Conservation (phyloP, 2,329 filamentous ascomycete species). For the Hymenoscyphus salicellus region DNA sequence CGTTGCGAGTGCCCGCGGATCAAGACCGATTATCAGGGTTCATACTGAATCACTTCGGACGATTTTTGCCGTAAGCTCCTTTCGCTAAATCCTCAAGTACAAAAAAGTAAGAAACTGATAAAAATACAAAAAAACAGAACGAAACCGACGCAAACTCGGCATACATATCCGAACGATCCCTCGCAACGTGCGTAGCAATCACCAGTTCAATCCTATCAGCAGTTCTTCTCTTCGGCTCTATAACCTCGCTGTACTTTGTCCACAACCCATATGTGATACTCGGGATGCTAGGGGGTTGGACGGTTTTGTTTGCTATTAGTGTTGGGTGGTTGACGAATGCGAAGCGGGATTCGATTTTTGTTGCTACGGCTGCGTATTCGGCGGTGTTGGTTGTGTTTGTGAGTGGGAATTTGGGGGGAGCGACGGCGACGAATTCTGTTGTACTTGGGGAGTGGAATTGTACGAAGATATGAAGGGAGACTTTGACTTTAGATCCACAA, state of each 20-base stretch:
- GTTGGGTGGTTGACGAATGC: constrained; percentile 28
- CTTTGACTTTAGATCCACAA: no score
- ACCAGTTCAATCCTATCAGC: background rate
- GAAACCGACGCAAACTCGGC: background rate
- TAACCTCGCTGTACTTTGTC: background rate
- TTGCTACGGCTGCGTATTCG: constrained; percentile 23
- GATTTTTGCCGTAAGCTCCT: constrained; percentile 14
- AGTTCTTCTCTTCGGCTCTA: background rate
- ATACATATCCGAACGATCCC: background rate
- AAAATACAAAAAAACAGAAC: background rate
- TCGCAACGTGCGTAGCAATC: background rate
- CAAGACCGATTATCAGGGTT: constrained; percentile 33
- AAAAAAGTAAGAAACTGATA: background rate
- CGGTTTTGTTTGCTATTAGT: constrained; percentile 25
- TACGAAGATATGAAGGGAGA: background rate
- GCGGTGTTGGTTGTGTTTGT: constrained; percentile 2
- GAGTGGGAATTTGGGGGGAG: constrained; percentile 1
- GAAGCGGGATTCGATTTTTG: constrained; percentile 25
- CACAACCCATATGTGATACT: constrained; percentile 9
- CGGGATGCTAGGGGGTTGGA: constrained; percentile 25
- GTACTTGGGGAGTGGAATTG: background rate
- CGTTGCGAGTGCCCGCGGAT: constrained; percentile 26
- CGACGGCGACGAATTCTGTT: background rate
- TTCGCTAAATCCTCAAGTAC: background rate
- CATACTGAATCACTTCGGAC: constrained; percentile 29